Evolutionary conservation across 2,329 filamentous ascomycete genomes (phyloP).

Genomic region (Calonectria crousiana): DNA sequence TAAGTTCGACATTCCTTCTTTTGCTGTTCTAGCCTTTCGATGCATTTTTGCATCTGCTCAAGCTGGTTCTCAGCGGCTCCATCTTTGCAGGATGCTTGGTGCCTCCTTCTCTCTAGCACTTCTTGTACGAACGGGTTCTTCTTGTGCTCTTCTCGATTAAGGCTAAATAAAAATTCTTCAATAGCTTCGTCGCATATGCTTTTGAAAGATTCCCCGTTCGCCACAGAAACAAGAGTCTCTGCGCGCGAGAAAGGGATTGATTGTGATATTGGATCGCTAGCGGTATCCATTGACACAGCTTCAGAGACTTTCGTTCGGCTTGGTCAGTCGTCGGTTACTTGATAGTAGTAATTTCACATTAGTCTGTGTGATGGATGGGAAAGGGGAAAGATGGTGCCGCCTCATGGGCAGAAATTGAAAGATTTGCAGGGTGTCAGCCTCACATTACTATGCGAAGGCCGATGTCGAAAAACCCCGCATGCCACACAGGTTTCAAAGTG

Average conservation of each 20-base stretch:
- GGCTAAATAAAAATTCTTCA: not conserved
- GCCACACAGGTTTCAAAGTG: not conserved
- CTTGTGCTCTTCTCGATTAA: not conserved
- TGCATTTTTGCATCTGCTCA: not conserved
- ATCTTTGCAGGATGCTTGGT: not conserved
- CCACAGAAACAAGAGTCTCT: not conserved
- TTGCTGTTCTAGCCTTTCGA: not conserved
- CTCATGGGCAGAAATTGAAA: not conserved
- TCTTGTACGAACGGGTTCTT: not conserved
- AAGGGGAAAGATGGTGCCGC: not conserved
- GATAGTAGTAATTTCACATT: not conserved
- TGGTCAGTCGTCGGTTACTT: not conserved
- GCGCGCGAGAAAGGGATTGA: not conserved
- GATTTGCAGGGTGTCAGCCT: not conserved
- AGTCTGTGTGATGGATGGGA: not conserved
- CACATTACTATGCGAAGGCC: not conserved
- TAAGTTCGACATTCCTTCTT: not conserved
- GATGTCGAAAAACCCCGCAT: not conserved
- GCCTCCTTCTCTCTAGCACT: not conserved
- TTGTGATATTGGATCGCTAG: not conserved
- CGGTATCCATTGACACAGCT: not conserved
- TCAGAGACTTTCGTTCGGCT: not conserved
- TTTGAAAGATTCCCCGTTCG: not conserved
- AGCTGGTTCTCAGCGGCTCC: not conserved
- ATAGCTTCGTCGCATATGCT: not conserved